Conservation (phyloP, 139 green algal species). For the Diplosphaera chodatii region DNA sequence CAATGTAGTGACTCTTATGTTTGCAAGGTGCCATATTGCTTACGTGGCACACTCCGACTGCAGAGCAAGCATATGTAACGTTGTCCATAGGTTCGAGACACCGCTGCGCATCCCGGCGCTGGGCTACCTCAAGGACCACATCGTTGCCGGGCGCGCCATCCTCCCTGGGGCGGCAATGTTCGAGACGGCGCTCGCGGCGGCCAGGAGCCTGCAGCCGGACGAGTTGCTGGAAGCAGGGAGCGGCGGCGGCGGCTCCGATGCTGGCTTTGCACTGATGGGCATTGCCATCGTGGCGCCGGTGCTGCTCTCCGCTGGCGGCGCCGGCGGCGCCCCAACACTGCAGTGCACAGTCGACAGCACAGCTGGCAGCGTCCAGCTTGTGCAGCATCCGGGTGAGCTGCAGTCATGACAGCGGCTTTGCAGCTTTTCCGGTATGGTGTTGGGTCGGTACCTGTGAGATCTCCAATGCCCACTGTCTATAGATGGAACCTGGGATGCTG, state of each 20-base stretch:
- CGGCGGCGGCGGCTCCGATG: background rate
- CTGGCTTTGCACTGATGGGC: constrained; percentile 4
- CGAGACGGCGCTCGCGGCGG: constrained; percentile 34
- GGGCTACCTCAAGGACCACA: constrained; percentile 15
- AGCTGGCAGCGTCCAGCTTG: background rate
- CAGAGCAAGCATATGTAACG: background rate
- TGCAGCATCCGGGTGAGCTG: background rate
- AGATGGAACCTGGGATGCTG: too few relatives aligned
- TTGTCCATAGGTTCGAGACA: constrained; percentile 1
- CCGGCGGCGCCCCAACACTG: background rate
- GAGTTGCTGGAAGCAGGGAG: background rate
- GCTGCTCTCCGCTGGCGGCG: constrained; percentile 10
- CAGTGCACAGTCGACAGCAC: constrained; percentile 1
- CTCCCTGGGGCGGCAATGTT: constrained; percentile 66
- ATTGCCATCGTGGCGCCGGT: constrained; percentile 38
- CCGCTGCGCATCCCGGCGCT: background rate
- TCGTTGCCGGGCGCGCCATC: constrained; percentile 44
- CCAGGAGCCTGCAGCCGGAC: background rate
- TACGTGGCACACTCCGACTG: background rate
- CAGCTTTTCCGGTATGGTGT: too few relatives aligned
- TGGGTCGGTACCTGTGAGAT: background rate
- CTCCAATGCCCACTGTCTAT: too few relatives aligned
- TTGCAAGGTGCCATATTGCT: constrained; percentile 1
- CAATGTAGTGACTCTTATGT: too few relatives aligned
- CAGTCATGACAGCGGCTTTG: too few relatives aligned